Evolutionary conservation across 768 basidiomycete genomes (phyloP).

Genomic region (Leccinellum rugosiceps): DNA sequence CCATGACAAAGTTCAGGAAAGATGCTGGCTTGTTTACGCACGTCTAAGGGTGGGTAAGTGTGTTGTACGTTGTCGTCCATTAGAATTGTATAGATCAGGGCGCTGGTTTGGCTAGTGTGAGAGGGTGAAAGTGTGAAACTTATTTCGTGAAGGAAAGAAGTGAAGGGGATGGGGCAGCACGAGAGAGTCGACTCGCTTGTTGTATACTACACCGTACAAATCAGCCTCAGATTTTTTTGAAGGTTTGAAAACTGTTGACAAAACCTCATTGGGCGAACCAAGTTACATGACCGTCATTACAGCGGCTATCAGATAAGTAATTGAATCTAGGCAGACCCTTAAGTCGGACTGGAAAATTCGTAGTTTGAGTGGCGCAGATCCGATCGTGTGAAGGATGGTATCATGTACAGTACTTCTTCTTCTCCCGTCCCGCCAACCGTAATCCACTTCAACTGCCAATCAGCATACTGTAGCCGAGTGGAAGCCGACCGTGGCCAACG

Average conservation of each 20-base stretch:
- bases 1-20: conserved; percentile 86
- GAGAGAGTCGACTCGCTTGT: conserved; percentile 1
- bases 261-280: too few species aligned
- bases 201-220: conserved; percentile 13
- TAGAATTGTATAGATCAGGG: not conserved
- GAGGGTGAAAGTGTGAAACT: not conserved
- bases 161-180: not conserved
- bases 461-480: too few species aligned
- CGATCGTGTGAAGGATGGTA: too few species aligned
- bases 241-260: too few species aligned
- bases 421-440: too few species aligned
- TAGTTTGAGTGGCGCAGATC: too few species aligned
- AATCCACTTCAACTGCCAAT: too few species aligned
- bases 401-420: too few species aligned
- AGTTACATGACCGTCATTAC: not conserved
- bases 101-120: not conserved
- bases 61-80: not conserved
- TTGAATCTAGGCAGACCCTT: too few species aligned
- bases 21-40: conserved; percentile 56
- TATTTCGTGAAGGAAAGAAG: conserved; percentile 1
- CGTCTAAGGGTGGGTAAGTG: conserved; percentile 33
- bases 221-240: not conserved
- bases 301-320: too few species aligned
- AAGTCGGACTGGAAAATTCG: too few species aligned
- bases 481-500: too few species aligned